Evolutionary conservation across 1,284 basidiomycete species (phyloP).

Genomic region (Fomes fomentarius): DNA sequence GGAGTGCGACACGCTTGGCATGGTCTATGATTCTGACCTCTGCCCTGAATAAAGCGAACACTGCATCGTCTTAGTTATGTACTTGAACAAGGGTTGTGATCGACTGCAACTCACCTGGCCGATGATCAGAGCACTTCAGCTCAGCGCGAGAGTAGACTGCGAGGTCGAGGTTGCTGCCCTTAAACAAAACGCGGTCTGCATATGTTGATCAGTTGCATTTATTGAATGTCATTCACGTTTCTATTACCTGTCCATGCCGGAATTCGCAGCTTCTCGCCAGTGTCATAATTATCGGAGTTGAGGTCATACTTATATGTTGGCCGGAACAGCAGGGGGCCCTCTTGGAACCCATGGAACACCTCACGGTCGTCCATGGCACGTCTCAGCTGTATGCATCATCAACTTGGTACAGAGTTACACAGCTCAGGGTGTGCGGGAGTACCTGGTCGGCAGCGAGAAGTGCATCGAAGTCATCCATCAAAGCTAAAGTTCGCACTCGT

Average conservation of each 20-base stretch:
- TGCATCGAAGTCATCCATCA: slow-evolving; percentile 67
- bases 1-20: slow-evolving; percentile 71
- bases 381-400: slow-evolving; percentile 54
- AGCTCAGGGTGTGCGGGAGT: neutral
- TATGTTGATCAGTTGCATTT: neutral
- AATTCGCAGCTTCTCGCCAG: slow-evolving; percentile 94
- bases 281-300: slow-evolving; percentile 88
- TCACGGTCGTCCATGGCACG: slow-evolving; percentile 69
- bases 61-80: slow-evolving; percentile 40
- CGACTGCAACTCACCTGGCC: slow-evolving; percentile 63
- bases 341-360: slow-evolving; percentile 86
- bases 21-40: slow-evolving; percentile 82
- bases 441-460: slow-evolving; percentile 89
- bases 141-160: slow-evolving; percentile 77
- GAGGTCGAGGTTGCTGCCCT: slow-evolving; percentile 69
- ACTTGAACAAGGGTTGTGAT: neutral
- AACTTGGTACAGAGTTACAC: neutral
- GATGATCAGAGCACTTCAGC: slow-evolving; percentile 90
- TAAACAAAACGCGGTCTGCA: slow-evolving; percentile 89
- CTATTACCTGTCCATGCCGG: slow-evolving; percentile 93
- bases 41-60: slow-evolving; percentile 84
- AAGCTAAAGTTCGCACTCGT: slow-evolving; percentile 69
- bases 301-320: slow-evolving; percentile 91
- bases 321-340: slow-evolving; percentile 86
- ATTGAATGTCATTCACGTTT: neutral